Percentiles rank a stretch among this genome's conserved stretches.
Evolutionary conservation across 345 rosid species (phyloP).

Genomic region (Draba incana): DNA sequence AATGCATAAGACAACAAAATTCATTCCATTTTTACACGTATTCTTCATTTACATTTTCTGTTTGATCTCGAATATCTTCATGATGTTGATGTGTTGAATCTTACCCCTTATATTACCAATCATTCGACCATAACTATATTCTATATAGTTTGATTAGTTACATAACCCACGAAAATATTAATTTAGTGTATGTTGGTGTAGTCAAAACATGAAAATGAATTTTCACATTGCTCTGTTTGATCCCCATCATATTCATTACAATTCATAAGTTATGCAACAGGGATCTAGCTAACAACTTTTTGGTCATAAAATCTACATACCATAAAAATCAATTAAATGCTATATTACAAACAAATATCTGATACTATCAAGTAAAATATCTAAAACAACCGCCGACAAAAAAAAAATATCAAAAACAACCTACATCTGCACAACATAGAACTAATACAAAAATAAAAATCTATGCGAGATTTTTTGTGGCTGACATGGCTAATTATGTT

Average conservation of each 20-base stretch:
- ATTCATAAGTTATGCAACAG: neutral
- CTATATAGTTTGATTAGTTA: too few relatives aligned
- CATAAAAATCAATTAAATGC: too few relatives aligned
- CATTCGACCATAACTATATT: neutral
- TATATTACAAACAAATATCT: too few relatives aligned
- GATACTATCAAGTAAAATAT: too few relatives aligned
- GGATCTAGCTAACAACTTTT: neutral
- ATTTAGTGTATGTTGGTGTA: neutral
- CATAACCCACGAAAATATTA: too few relatives aligned
- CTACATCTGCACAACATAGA: constrained; percentile 9
- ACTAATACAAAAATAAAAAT: constrained; percentile 7
- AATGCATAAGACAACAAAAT: constrained; percentile 8
- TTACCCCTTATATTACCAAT: neutral
- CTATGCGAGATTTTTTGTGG: neutral
- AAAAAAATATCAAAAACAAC: neutral
- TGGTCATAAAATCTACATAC: neutral
- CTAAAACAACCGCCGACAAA: neutral
- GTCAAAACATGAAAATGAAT: neutral
- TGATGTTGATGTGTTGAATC: neutral
- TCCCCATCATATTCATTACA: neutral
- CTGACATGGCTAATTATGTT: constrained; percentile 23
- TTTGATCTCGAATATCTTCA: neutral
- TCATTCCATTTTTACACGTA: constrained; percentile 33
- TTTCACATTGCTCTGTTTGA: neutral
- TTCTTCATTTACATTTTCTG: neutral